Evolutionary conservation across 441 rosid genomes (phyloP).

Genomic region (Erodium trifolium): DNA sequence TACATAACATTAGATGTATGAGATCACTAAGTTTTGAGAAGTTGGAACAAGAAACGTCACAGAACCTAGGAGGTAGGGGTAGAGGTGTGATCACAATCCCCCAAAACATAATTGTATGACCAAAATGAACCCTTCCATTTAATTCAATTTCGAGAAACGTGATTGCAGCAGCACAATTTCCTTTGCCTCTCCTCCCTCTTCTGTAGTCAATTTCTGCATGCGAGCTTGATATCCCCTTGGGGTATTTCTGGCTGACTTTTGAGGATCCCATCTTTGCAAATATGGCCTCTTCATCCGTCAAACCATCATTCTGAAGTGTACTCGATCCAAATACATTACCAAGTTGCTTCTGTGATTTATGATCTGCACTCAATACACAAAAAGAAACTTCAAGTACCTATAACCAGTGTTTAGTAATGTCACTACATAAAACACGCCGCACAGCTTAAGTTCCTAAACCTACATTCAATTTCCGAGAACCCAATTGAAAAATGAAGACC

Average conservation of each 20-base stretch:
- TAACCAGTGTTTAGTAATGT: too few species aligned
- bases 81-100: neutral
- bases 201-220: constrained; percentile 88
- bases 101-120: neutral
- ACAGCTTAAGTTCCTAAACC: too few species aligned
- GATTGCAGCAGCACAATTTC: constrained; percentile 26
- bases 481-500: too few species aligned
- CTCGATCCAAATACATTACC: constrained; percentile 24
- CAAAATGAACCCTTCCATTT: neutral
- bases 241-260: constrained; percentile 29
- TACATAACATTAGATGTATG: too few species aligned
- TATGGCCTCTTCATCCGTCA: constrained; percentile 41
- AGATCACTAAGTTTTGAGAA: too few species aligned
- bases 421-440: too few species aligned
- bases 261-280: constrained; percentile 35
- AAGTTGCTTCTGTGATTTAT: constrained; percentile 34
- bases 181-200: constrained; percentile 54
- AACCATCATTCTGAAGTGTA: constrained; percentile 1
- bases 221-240: constrained; percentile 55
- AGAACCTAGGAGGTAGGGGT: neutral
- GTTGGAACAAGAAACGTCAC: too few species aligned
- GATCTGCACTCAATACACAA: constrained; percentile 27
- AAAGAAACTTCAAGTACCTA: too few species aligned
- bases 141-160: too few species aligned
- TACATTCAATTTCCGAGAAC: too few species aligned